These are phyloP conservation scores for Nyssa sinensis DNA, from an alignment of 148 eudicot species.

Conservation along the genomic window DNA sequence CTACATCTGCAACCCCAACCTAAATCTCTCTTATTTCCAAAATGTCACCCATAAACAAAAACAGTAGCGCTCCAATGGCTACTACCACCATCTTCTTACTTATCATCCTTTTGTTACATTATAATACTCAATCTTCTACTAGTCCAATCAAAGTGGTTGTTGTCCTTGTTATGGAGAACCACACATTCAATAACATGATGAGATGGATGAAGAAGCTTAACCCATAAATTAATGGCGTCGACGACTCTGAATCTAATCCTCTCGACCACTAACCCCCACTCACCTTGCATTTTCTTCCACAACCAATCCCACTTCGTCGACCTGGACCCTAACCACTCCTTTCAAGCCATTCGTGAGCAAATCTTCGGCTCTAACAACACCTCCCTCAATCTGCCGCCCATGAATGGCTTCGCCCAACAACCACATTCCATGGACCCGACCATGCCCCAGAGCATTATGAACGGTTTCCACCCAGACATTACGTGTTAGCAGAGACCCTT, in stretches of 20 bases:
- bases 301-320: conserved; percentile 69
- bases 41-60: neutral
- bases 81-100: conserved; percentile 14
- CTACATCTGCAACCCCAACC: no score
- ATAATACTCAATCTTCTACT: conserved; percentile 2
- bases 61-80: neutral
- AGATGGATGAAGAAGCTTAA: conserved; percentile 82
- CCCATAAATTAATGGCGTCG: conserved; percentile 63
- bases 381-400: conserved; percentile 46
- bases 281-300: conserved; percentile 34
- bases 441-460: conserved; percentile 76
- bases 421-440: conserved; percentile 52
- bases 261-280: conserved; percentile 44
- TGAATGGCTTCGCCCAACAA: conserved; percentile 82
- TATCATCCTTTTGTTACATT: conserved; percentile 5
- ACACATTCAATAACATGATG: conserved; percentile 84
- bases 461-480: conserved; percentile 62
- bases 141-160: conserved; percentile 64
- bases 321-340: conserved; percentile 90
- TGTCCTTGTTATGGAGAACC: conserved; percentile 80
- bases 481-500: conserved; percentile 85
- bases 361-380: conserved; percentile 68
- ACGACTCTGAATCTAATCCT: conserved; percentile 60
- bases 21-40: neutral
- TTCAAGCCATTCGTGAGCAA: conserved; percentile 79